Evolutionary conservation across 23 red algal genomes (phyloP).

Genomic region (Agarophyton chilense): DNA sequence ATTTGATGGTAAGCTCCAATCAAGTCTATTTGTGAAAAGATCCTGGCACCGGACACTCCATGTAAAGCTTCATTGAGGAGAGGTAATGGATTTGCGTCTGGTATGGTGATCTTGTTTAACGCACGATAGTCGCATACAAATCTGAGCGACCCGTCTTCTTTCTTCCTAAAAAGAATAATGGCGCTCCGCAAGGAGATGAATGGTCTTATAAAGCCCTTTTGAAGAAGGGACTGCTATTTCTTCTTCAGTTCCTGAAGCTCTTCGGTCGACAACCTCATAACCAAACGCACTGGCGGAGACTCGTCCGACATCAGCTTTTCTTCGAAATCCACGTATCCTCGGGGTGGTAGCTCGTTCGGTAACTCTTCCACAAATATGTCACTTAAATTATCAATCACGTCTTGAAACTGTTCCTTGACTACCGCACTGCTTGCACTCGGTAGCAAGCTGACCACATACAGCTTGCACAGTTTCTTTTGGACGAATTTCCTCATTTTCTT

Average conservation of each 20-base stretch:
- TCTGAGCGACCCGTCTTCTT: slow-evolving; percentile 1
- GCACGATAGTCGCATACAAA: slow-evolving; percentile 14
- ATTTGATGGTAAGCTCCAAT: slow-evolving; percentile 42
- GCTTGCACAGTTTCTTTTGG: neutral
- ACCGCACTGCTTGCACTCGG: neutral
- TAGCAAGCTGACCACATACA: neutral
- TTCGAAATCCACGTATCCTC: neutral
- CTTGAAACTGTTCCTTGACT: neutral
- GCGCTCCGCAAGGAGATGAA: neutral
- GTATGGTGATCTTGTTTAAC: slow-evolving; percentile 25
- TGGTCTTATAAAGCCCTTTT: neutral
- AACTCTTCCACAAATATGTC: slow-evolving; percentile 1
- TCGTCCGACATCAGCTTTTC: slow-evolving; percentile 1
- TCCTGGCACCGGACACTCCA: neutral
- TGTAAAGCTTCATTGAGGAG: neutral
- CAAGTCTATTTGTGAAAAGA: slow-evolving; percentile 46
- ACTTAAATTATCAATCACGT: neutral
- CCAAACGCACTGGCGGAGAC: slow-evolving; percentile 11
- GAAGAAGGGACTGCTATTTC: neutral
- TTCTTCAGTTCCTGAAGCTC: neutral
- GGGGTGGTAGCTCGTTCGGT: neutral
- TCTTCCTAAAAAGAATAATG: slow-evolving; percentile 1
- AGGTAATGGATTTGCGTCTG: neutral
- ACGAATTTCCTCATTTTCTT: too few species aligned
- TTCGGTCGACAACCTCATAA: neutral